These are phyloP conservation scores for Cyclaneusma minus DNA, from an alignment of 2,329 filamentous ascomycete genomes.

Conservation along the genomic window DNA sequence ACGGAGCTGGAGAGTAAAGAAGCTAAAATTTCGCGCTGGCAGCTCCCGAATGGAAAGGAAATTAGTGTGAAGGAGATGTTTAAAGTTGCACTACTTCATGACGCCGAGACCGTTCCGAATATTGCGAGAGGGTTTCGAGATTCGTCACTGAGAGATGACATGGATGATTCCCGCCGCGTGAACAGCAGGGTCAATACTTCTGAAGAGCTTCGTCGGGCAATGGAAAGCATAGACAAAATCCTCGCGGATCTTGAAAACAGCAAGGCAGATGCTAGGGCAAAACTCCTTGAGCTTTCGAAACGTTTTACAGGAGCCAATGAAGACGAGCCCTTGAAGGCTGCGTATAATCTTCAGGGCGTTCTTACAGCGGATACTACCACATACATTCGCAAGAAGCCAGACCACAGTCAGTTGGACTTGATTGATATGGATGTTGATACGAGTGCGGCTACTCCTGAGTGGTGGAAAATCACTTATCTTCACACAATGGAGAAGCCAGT, in stretches of 20 bases:
- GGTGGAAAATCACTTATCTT: conserved; percentile 36
- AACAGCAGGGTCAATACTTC: conserved; percentile 11
- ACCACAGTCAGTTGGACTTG: conserved; percentile 22
- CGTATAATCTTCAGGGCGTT: conserved; percentile 35
- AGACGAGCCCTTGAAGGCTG: conserved; percentile 14
- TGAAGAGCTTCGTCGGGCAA: conserved; percentile 12
- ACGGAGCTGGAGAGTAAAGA: conserved; percentile 12
- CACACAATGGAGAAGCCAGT: conserved; percentile 25
- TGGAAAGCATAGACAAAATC: conserved; percentile 18
- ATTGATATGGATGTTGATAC: conserved; percentile 24
- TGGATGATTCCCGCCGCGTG: conserved; percentile 1
- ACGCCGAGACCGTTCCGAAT: conserved; percentile 8
- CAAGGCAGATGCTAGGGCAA: conserved; percentile 14
- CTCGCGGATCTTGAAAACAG: conserved; percentile 11
- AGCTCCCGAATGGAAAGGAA: conserved; percentile 8
- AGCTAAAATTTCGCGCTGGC: conserved; percentile 12
- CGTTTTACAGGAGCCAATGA: conserved; percentile 19
- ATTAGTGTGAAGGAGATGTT: conserved; percentile 17
- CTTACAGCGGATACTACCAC: conserved; percentile 29
- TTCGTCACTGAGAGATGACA: conserved; percentile 7
- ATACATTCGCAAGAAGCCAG: conserved; percentile 32
- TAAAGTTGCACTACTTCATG: conserved; percentile 15
- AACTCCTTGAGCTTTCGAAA: conserved; percentile 22
- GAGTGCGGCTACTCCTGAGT: conserved; percentile 16
- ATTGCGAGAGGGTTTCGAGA: conserved; percentile 1